Evolutionary conservation across 1,284 basidiomycete species (phyloP), one percentile per base, ranked within the genome.

Genomic region (Irpex rosettiformis): DNA sequence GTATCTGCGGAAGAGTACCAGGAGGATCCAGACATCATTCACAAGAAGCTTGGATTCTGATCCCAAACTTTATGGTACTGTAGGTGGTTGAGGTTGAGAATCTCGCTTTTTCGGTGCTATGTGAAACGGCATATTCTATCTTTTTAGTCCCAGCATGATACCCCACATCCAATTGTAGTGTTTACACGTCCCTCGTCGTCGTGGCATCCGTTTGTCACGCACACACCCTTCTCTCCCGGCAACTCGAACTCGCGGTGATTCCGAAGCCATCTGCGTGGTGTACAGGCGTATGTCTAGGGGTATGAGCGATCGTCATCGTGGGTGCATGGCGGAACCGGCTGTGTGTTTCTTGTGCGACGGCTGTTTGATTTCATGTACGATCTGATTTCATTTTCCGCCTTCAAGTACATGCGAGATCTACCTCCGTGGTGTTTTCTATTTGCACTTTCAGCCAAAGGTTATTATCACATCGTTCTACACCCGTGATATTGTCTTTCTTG

Each of bases 1-100:
- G 94, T 99, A 52, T 97, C 94, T 45, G 96, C 96, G 45, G 97
- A 99, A 72, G 97, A 99, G 76, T 99, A 98, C 72, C 94, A 96
- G 74, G 97, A 99, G 74, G 97, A 99, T 76, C 96, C 96, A 51
- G 95, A 98, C 69, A 92, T 98, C 69, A 98, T 98, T 69, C 95
- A 98, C 75, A 94, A 91, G 76, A 94, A 93, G 73, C 80, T 87
- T 61, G 89, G 88, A 54, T 93, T 93, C 72, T 92, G 48, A 51
- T 51, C 48, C 27, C 16, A n/a, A n/a, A n/a, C 22, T 28, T 21
- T 51, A 51, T 51, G 25, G 48, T 51, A 24, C 48, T 28, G 48
- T 51, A 25, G 48, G 48, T 51, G 48, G 48, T 51, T 28, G n/a
- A 47, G 43, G 33, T 37, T 18, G 43, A 18, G 21, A 51, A 24